Conservation (phyloP, 208 protist species). For the Trypanosoma boissoni region DNA sequence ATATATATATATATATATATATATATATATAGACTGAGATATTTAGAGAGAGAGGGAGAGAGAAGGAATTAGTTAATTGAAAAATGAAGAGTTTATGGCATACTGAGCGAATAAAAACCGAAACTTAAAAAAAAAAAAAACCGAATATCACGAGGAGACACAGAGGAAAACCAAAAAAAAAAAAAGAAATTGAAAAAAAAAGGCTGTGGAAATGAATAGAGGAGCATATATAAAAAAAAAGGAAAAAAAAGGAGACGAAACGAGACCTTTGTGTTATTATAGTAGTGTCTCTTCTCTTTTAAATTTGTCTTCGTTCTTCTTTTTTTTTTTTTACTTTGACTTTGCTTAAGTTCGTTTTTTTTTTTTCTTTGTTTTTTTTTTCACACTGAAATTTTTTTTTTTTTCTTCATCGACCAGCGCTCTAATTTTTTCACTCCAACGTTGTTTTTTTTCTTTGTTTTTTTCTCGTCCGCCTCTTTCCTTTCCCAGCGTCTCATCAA, state of each 20-base stretch:
- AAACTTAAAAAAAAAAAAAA: too few species aligned
- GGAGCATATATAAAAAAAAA: too few species aligned
- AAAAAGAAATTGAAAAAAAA: conserved; percentile 9
- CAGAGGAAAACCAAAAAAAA: conserved; percentile 3
- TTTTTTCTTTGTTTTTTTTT: too few species aligned
- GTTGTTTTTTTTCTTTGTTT: neutral
- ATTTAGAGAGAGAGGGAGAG: conserved; percentile 21
- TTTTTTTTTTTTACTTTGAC: conserved; percentile 3
- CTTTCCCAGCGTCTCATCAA: too few species aligned
- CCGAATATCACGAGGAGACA: too few species aligned
- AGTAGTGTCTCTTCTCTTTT: too few species aligned
- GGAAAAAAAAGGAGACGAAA: too few species aligned
- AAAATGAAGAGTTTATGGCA: neutral
- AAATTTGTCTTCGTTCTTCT: neutral
- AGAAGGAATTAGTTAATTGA: neutral
- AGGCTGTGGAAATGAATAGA: conserved; percentile 1
- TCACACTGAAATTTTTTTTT: too few species aligned
- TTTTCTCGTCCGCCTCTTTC: neutral
- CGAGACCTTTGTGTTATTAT: too few species aligned
- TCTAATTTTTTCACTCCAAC: neutral
- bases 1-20: conserved; percentile 18
- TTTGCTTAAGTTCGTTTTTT: neutral
- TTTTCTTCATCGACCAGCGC: too few species aligned
- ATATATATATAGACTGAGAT: conserved; percentile 11
- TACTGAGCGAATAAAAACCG: neutral